These are phyloP conservation scores for Populus alba DNA, from an alignment of 345 rosid species.

Conservation along the genomic window DNA sequence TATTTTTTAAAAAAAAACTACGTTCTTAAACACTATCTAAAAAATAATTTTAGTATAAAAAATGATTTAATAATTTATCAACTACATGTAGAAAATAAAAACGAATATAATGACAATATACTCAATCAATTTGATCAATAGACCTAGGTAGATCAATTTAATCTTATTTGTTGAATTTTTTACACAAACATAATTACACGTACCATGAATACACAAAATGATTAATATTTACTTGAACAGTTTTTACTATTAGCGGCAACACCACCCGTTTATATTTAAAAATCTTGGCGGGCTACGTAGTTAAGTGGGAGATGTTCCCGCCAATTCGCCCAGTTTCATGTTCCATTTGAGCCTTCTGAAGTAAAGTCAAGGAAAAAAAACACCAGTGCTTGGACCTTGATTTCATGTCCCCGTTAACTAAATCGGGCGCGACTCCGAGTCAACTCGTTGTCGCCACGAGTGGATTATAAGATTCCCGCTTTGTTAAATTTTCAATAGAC, in stretches of 20 bases:
- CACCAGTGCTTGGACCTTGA: background rate
- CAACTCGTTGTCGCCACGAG: slow-evolving; percentile 3
- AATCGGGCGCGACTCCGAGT: background rate
- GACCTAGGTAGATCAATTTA: background rate
- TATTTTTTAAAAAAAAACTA: no score
- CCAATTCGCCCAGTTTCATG: background rate
- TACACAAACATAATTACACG: background rate
- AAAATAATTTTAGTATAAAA: no score
- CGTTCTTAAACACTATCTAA: no score
- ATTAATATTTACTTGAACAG: no score
- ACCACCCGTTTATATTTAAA: background rate
- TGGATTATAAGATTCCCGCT: background rate
- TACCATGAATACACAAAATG: no score
- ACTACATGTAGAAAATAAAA: no score
- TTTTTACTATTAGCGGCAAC: background rate
- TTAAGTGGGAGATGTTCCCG: background rate
- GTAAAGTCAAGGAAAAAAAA: background rate
- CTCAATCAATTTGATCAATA: no score
- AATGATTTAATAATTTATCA: no score
- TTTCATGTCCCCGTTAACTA: background rate
- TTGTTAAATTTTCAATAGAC: background rate
- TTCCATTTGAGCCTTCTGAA: background rate
- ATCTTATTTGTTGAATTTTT: no score
- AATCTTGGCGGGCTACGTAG: background rate
- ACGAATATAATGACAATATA: no score